These are phyloP conservation scores for thale cress (Arabidopsis thaliana) DNA, from an alignment of 345 rosid species.

Conservation along the genomic window DNA sequence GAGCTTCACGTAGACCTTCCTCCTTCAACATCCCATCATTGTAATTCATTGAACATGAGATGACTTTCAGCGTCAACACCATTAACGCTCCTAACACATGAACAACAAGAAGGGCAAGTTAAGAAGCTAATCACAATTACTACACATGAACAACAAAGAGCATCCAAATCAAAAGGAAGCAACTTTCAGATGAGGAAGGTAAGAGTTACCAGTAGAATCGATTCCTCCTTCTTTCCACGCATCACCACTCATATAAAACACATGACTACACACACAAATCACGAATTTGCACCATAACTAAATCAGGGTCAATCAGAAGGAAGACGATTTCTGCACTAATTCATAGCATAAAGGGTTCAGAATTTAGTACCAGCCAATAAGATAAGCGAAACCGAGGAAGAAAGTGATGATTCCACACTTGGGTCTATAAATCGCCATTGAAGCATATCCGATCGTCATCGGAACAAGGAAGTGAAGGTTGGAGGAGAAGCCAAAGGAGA, in stretches of 20 bases:
- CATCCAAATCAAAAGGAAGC: background rate
- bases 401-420: conserved; percentile 78
- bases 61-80: conserved; percentile 93
- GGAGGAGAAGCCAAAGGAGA: conserved; percentile 92
- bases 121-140: conserved; percentile 16
- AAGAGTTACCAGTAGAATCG: conserved; percentile 83
- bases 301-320: background rate
- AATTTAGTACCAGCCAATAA: conserved; percentile 77
- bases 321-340: background rate
- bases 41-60: conserved; percentile 86
- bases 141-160: background rate
- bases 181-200: background rate
- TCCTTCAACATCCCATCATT: conserved; percentile 88
- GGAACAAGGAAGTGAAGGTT: conserved; percentile 92
- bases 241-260: conserved; percentile 99
- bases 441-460: conserved; percentile 74
- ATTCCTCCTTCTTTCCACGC: conserved; percentile 99
- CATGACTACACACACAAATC: conserved; percentile 73
- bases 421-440: conserved; percentile 74
- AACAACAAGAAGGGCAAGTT: background rate
- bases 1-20: conserved; percentile 80
- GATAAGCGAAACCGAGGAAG: conserved; percentile 77
- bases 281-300: conserved; percentile 1
- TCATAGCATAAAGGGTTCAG: background rate
- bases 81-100: conserved; percentile 76